These are phyloP conservation scores for Emericellopsis cladophorae DNA, from an alignment of 2,329 filamentous ascomycete species.

Conservation along the genomic window DNA sequence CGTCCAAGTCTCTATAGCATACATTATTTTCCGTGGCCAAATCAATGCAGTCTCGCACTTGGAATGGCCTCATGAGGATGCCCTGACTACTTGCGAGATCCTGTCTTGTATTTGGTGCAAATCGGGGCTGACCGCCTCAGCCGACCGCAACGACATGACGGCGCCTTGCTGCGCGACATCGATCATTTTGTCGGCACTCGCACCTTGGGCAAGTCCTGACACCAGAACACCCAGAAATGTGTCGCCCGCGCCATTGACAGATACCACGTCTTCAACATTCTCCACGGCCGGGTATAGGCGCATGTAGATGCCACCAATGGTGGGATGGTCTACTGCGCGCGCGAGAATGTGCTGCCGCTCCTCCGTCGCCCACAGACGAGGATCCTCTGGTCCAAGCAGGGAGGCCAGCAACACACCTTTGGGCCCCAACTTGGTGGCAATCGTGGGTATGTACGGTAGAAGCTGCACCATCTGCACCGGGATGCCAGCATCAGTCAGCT, in stretches of 20 bases:
- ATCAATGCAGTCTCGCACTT: too few relatives aligned
- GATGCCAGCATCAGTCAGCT: constrained; percentile 66
- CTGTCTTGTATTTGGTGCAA: constrained; percentile 31
- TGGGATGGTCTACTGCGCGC: constrained; percentile 36
- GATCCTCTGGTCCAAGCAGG: constrained; percentile 55
- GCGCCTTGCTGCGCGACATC: constrained; percentile 72
- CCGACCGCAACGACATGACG: constrained; percentile 62
- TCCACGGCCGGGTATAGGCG: constrained; percentile 54
- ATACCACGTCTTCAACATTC: constrained; percentile 59
- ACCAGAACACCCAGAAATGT: constrained; percentile 80
- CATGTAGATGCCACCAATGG: constrained; percentile 74
- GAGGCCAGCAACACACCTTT: constrained; percentile 65
- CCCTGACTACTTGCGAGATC: constrained; percentile 12
- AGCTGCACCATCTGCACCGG: constrained; percentile 76
- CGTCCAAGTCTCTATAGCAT: too few relatives aligned
- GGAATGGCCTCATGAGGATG: too few relatives aligned
- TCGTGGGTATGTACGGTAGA: constrained; percentile 74
- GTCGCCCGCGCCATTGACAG: constrained; percentile 90
- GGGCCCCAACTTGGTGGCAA: constrained; percentile 72
- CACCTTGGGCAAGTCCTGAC: constrained; percentile 57
- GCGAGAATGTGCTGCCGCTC: constrained; percentile 61
- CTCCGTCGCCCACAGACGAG: constrained; percentile 48
- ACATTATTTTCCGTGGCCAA: too few relatives aligned
- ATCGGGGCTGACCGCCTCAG: constrained; percentile 55
- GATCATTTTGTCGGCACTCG: constrained; percentile 49